Evolutionary conservation across 2,329 filamentous ascomycete genomes (phyloP).

Genomic region (Aspergillus eucalypticola): DNA sequence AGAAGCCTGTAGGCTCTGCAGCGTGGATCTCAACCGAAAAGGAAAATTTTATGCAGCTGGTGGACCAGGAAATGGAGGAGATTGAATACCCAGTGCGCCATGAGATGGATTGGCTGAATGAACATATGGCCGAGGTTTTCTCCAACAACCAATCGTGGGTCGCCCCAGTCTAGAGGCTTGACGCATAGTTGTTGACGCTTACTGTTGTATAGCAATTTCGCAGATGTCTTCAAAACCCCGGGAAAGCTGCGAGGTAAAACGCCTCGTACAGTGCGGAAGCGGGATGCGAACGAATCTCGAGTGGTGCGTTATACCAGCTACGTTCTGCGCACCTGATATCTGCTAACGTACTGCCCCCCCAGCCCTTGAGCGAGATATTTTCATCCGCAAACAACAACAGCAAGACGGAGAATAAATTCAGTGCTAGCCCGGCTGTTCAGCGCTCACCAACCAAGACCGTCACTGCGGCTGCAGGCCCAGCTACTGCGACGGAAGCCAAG

Average conservation of each 20-base stretch:
- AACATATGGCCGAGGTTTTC: constrained; percentile 96
- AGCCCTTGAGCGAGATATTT: constrained; percentile 53
- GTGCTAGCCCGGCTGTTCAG: constrained; percentile 36
- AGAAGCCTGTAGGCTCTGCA: constrained; percentile 70
- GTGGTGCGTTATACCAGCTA: constrained; percentile 40
- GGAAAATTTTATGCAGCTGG: constrained; percentile 71
- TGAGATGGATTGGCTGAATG: constrained; percentile 96
- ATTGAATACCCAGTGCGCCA: constrained; percentile 89
- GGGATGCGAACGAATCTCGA: constrained; percentile 44
- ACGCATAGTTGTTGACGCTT: constrained; percentile 26
- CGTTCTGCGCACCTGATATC: constrained; percentile 7
- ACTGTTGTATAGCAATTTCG: constrained; percentile 68
- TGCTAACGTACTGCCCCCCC: neutral
- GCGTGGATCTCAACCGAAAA: constrained; percentile 87
- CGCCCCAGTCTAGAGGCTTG: constrained; percentile 11
- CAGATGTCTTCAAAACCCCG: constrained; percentile 83
- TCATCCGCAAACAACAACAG: constrained; percentile 46
- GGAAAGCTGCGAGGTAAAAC: constrained; percentile 53
- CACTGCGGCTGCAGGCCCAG: constrained; percentile 18
- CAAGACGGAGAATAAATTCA: constrained; percentile 35
- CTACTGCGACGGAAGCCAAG: constrained; percentile 15
- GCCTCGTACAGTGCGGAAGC: constrained; percentile 48
- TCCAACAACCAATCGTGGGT: constrained; percentile 81
- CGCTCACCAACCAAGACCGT: constrained; percentile 37
- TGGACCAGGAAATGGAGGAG: constrained; percentile 83